phyloP scores from a whole-genome alignment of 2,329 filamentous ascomycete genomes.

The Aureobasidium zeae region DNA sequence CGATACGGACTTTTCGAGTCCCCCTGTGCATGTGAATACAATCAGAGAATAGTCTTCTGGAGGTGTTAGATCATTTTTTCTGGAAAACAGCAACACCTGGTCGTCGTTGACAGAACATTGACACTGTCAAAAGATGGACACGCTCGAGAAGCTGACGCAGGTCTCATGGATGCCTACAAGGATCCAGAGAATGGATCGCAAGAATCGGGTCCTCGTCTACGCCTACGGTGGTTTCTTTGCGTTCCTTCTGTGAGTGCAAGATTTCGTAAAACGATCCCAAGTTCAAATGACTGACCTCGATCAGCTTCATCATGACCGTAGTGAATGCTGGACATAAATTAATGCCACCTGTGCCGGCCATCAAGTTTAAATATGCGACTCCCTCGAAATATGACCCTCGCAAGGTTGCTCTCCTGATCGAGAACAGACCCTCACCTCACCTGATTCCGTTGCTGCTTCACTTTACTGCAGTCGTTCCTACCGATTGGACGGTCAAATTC shows the following conservation, averaged over 20 bases:
- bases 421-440: constrained; percentile 3
- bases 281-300: neutral
- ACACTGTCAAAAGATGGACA: too few relatives aligned
- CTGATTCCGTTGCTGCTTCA: constrained; percentile 6
- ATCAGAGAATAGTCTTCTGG: too few relatives aligned
- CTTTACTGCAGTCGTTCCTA: neutral
- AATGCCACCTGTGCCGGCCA: neutral
- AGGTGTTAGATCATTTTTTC: too few relatives aligned
- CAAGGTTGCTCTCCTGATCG: constrained; percentile 1
- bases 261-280: too few relatives aligned
- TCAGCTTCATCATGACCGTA: neutral
- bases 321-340: neutral
- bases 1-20: too few relatives aligned
- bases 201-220: neutral
- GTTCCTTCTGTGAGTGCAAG: neutral
- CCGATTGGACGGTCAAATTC: constrained; percentile 4
- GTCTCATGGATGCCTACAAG: neutral
- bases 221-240: neutral
- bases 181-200: neutral
- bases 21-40: too few relatives aligned
- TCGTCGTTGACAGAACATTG: too few relatives aligned
- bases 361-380: neutral
- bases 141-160: neutral
- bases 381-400: neutral
- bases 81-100: too few relatives aligned